A percentile compares a stretch with the other conserved stretches of the same genome.
phyloP scores from a whole-genome alignment of 2,329 filamentous ascomycete species.

The Talaromyces rugulosus region DNA sequence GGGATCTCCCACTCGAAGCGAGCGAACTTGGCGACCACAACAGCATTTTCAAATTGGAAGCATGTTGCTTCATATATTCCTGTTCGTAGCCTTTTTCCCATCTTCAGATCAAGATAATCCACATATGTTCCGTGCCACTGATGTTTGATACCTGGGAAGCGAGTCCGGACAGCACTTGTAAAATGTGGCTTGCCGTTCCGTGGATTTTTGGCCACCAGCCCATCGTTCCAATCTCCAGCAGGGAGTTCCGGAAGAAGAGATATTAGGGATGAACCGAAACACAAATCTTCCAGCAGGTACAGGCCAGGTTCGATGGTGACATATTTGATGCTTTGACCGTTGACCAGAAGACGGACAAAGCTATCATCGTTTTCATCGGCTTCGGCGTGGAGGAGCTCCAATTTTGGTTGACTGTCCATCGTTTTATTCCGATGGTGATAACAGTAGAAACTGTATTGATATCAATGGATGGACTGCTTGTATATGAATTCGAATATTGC shows the following conservation, averaged over 20 bases:
- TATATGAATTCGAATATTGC: background rate
- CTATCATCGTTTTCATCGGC: conserved; percentile 24
- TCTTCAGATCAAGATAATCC: conserved; percentile 19
- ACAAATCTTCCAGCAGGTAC: conserved; percentile 25
- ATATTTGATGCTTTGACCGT: conserved; percentile 23
- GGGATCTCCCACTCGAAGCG: conserved; percentile 36
- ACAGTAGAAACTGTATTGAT: too few relatives aligned
- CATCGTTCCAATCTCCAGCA: conserved; percentile 29
- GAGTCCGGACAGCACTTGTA: conserved; percentile 12
- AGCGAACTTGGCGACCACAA: conserved; percentile 34
- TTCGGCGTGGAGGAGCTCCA: conserved; percentile 25
- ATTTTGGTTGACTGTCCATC: conserved; percentile 12
- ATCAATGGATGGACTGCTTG: too few relatives aligned
- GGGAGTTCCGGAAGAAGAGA: conserved; percentile 20
- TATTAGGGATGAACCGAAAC: conserved; percentile 24
- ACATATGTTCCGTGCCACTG: conserved; percentile 21
- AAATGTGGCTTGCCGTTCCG: conserved; percentile 19
- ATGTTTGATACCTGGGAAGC: conserved; percentile 18
- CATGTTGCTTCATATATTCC: conserved; percentile 22
- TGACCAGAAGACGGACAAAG: conserved; percentile 23
- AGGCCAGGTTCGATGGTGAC: conserved; percentile 23
- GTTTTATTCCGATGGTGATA: background rate
- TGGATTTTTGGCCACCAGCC: conserved; percentile 17
- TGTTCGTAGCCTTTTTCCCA: conserved; percentile 19
- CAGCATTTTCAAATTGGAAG: conserved; percentile 10